Conservation (phyloP, 768 basidiomycete genomes). For the Lactarius akahatsu region DNA sequence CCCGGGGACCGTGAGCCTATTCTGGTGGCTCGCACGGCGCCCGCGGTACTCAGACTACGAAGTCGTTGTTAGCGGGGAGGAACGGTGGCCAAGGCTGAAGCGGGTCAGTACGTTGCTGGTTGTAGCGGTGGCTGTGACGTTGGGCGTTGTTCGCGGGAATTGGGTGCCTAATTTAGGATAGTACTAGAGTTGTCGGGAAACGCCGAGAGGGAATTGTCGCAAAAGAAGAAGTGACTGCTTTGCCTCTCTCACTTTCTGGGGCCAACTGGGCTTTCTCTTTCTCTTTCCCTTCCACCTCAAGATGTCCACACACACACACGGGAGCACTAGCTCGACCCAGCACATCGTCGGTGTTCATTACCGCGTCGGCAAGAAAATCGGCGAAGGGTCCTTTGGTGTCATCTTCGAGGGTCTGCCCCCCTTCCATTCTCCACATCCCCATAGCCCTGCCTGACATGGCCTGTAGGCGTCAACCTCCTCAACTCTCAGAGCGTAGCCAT, state of each 20-base stretch:
- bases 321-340: slow-evolving; percentile 57
- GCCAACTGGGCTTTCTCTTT: slow-evolving; percentile 4
- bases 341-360: slow-evolving; percentile 96
- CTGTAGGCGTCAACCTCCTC: slow-evolving; percentile 88
- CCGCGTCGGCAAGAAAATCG: slow-evolving; percentile 98
- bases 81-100: slow-evolving; percentile 25
- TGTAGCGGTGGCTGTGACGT: not conserved
- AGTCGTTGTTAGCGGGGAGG: slow-evolving; percentile 41
- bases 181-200: not conserved
- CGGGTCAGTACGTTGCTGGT: not conserved
- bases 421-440: slow-evolving; percentile 19
- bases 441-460: slow-evolving; percentile 10
- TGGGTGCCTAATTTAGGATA: not conserved
- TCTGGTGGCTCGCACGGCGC: slow-evolving; percentile 51
- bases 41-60: slow-evolving; percentile 47
- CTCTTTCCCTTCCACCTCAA: slow-evolving; percentile 24
- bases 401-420: slow-evolving; percentile 71
- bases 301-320: slow-evolving; percentile 43
- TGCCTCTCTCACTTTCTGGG: slow-evolving; percentile 19
- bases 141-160: not conserved
- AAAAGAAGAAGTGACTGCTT: not conserved
- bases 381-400: slow-evolving; percentile 98
- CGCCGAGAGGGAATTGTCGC: slow-evolving; percentile 2
- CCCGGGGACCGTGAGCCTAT: slow-evolving; percentile 51
- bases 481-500: slow-evolving; percentile 99